These are phyloP conservation scores for Melastoma candidum DNA, from an alignment of 441 rosid genomes.

Conservation along the genomic window DNA sequence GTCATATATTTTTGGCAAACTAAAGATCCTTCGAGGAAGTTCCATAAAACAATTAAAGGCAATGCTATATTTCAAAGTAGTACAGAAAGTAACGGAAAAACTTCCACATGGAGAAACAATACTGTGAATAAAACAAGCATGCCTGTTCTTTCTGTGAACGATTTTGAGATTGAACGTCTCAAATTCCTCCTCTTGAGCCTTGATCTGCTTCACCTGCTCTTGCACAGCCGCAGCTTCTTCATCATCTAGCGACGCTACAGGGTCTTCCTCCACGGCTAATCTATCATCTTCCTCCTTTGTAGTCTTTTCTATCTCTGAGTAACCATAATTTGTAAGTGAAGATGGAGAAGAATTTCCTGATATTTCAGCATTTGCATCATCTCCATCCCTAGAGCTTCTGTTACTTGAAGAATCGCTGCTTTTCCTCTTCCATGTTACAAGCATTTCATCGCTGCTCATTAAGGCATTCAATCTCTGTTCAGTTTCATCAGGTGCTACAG, in stretches of 20 bases:
- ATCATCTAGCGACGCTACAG: constrained; percentile 59
- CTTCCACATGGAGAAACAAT: constrained; percentile 6
- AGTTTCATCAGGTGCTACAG: constrained; percentile 33
- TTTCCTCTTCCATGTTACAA: constrained; percentile 64
- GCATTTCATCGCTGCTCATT: constrained; percentile 48
- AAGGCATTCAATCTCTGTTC: constrained; percentile 43
- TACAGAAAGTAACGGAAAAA: neutral
- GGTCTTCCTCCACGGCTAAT: constrained; percentile 50
- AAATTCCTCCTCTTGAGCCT: constrained; percentile 93
- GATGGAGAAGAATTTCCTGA: constrained; percentile 65
- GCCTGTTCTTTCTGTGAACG: constrained; percentile 97
- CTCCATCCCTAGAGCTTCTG: constrained; percentile 59
- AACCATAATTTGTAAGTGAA: constrained; percentile 50
- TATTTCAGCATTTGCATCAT: constrained; percentile 38
- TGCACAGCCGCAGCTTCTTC: constrained; percentile 94
- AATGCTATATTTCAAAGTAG: neutral
- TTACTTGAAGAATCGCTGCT: constrained; percentile 63
- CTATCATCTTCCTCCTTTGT: constrained; percentile 56
- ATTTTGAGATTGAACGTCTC: constrained; percentile 94
- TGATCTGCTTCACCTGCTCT: constrained; percentile 95
- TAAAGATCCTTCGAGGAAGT: too few relatives aligned
- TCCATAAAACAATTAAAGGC: too few relatives aligned
- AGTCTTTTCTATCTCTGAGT: constrained; percentile 34
- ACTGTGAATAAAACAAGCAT: constrained; percentile 18
- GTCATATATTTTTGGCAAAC: too few relatives aligned